Percentiles rank a stretch among this genome's conserved stretches.
phyloP scores from a whole-genome alignment of 2,329 filamentous ascomycete genomes.

The Colletotrichum lupini region DNA sequence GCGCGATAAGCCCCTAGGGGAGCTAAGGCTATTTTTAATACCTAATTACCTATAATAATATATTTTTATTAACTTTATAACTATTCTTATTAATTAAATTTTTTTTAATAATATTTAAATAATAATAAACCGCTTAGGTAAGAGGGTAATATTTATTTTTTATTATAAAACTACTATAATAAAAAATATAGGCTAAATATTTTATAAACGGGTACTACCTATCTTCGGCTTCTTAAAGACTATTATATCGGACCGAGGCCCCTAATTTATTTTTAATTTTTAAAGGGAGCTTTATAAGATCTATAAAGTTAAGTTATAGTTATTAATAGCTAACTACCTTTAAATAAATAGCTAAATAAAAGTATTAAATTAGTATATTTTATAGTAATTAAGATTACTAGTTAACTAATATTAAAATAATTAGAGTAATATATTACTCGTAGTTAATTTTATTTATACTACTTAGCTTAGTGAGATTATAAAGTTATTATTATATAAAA shows the following conservation, averaged over 20 bases:
- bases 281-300: fast-evolving
- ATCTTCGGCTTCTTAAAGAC: fast-evolving
- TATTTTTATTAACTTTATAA: too few species aligned
- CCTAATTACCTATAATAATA: fast-evolving
- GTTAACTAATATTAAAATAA: too few species aligned
- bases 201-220: fast-evolving
- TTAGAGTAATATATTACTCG: fast-evolving
- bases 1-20: fast-evolving
- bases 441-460: fast-evolving
- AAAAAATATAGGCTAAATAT: too few species aligned
- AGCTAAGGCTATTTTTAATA: fast-evolving
- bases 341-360: too few species aligned
- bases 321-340: fast-evolving
- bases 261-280: too few species aligned
- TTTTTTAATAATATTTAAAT: fast-evolving
- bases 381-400: fast-evolving
- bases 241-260: fast-evolving
- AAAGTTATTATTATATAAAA: too few species aligned
- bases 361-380: fast-evolving
- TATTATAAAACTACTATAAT: too few species aligned
- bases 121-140: fast-evolving
- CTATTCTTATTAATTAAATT: fast-evolving
- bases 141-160: fast-evolving
- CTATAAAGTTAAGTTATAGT: fast-evolving
- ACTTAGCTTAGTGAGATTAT: fast-evolving